These are phyloP conservation scores for Heterobasidion parviporum DNA, from an alignment of 1,284 basidiomycete genomes.

Conservation along the genomic window DNA sequence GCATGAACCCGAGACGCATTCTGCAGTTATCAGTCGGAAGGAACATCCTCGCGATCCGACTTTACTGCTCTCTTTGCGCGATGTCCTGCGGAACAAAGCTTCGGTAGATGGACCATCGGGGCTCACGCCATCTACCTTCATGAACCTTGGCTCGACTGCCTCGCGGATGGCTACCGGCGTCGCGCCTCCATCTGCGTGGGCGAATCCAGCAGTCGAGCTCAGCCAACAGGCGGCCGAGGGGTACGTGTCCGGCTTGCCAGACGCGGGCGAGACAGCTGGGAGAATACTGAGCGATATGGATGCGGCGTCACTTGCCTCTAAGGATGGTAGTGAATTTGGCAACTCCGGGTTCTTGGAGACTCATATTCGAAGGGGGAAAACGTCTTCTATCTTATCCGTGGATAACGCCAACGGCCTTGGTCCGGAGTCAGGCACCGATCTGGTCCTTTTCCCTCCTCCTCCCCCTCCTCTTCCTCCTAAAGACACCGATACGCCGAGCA, in stretches of 20 bases:
- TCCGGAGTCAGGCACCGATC: slow-evolving; percentile 11
- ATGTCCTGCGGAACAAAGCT: slow-evolving; percentile 48
- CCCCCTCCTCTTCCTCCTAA: neutral
- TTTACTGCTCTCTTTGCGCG: slow-evolving; percentile 46
- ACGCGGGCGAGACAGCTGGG: slow-evolving; percentile 30
- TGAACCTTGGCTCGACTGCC: slow-evolving; percentile 3
- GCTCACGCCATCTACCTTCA: slow-evolving; percentile 10
- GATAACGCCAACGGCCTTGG: slow-evolving; percentile 29
- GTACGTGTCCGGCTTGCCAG: slow-evolving; percentile 30
- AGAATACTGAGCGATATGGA: slow-evolving; percentile 45
- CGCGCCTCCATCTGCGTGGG: slow-evolving; percentile 40
- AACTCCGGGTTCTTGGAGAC: slow-evolving; percentile 26
- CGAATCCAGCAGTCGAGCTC: slow-evolving; percentile 52
- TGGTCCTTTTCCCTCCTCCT: slow-evolving; percentile 8
- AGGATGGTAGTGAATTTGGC: slow-evolving; percentile 13
- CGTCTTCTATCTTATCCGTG: slow-evolving; percentile 29
- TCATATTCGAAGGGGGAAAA: slow-evolving; percentile 28
- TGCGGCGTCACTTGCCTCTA: slow-evolving; percentile 18
- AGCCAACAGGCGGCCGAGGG: slow-evolving; percentile 44
- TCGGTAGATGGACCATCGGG: slow-evolving; percentile 17
- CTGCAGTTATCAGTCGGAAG: slow-evolving; percentile 51
- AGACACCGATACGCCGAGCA: neutral
- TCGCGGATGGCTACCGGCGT: slow-evolving; percentile 9
- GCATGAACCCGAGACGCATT: slow-evolving; percentile 53
- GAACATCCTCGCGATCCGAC: slow-evolving; percentile 54